Percentiles rank a stretch among this genome's conserved stretches.
Conservation (phyloP, 2,329 filamentous ascomycete genomes). For the Ophiocordyceps camponoti-rufipedis region DNA sequence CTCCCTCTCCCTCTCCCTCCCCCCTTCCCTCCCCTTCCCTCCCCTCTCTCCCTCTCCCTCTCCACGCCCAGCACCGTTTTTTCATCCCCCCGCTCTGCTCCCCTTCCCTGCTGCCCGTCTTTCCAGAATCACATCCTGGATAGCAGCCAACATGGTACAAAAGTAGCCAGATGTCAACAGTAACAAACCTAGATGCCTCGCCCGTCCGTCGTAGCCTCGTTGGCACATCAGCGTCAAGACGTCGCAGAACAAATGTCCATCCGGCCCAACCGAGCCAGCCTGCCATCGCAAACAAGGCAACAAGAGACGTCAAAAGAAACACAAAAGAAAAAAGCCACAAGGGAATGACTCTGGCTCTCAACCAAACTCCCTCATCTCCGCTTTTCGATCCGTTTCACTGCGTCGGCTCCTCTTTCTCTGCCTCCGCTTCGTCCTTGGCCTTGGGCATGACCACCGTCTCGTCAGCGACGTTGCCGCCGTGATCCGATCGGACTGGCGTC, state of each 20-base stretch:
- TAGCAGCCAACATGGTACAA: slow-evolving; percentile 1
- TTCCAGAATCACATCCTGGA: slow-evolving; percentile 1
- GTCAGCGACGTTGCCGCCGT: not conserved
- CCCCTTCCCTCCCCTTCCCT: not conserved
- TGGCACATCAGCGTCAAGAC: too few relatives aligned
- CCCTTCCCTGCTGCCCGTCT: not conserved
- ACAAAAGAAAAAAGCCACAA: not conserved
- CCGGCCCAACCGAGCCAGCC: not conserved
- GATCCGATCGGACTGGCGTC: not conserved
- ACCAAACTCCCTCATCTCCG: not conserved
- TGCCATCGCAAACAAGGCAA: not conserved
- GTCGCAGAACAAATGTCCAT: not conserved
- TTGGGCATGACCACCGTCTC: not conserved
- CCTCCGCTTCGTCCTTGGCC: not conserved
- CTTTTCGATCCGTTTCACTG: not conserved
- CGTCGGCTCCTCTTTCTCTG: not conserved
- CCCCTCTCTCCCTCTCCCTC: not conserved
- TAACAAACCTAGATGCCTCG: not conserved
- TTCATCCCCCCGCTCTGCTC: not conserved
- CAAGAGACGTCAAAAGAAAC: not conserved
- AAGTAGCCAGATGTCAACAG: slow-evolving; percentile 2
- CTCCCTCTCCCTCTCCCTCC: too few relatives aligned
- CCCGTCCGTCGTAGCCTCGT: not conserved
- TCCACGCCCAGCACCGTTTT: not conserved
- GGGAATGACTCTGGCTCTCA: not conserved